Base-by-base conservation (phyloP, 352 stramenopile genomes). In the Globisporangium ultimum region DNA sequence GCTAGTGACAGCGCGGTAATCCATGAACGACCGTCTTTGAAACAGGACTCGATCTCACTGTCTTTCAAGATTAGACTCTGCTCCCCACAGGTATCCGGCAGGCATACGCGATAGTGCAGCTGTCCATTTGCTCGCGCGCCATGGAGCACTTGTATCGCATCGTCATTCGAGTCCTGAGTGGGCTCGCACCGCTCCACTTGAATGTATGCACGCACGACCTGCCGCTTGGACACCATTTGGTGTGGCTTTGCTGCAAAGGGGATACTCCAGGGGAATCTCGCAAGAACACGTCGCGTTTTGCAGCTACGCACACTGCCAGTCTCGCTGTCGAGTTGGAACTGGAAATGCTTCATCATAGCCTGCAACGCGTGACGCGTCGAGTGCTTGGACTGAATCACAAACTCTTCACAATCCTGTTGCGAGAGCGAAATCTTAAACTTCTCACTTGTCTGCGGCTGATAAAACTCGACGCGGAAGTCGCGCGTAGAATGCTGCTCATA, bases 1-100 rank as follows among this genome's bases (percentile, higher is more conserved):
- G 14, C 43, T 3, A 45, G 52, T 3, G 53, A 40, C 11, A 9
- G 20, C 7, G 69, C 68, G 8, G 49, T 63, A 0, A 62, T n/a
- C 82, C 82, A 91, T 3, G 76, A 73, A 3, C 55, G n/a, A n/a
- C n/a, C 38, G 6, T 56, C 24, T 0, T 53, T 13, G 10, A 88
- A 69, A 66, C 63, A 89, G 3, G 80, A 70, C 48, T 90, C 82
- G 11, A 92, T 58, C 38, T 90, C 68, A 6, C 61, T 80, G 41
- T 80, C 65, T n/a, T 66, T 49, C 9, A 88, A 64, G 12, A 63
- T 15, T 11, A 92, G 21, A 2, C 47, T 64, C 52, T 91, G 77
- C 51, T 90, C 69, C 13, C 70, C 66, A 42, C 83, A 89, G 9
- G 58, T 78, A 0, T 74, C 76, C 10, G 83, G 78, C 2, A 87